Base-by-base conservation (phyloP, 1,284 basidiomycete species). In the Puccinia triticina region DNA sequence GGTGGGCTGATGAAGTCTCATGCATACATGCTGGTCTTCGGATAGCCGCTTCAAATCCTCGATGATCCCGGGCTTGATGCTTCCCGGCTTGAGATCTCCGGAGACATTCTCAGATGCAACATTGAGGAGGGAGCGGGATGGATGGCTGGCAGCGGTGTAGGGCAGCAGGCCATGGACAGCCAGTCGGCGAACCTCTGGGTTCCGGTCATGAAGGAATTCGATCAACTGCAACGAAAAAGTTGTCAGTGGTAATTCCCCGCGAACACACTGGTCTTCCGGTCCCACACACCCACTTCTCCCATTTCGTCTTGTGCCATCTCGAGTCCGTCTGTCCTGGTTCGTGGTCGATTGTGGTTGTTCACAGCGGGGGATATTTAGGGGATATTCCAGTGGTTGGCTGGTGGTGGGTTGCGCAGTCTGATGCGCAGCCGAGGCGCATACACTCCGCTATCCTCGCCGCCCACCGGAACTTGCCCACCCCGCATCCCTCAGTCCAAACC, bases 111-210 rank as follows among this genome's bases (percentile, higher is more conserved):
- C 91, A 61, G 5, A 61, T 61, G 29, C 21, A 5, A 57, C 91
- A 88, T 96, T 95, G 82, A 96, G 91, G 84, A 89, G 88, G 82
- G 78, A 61, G 1, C 94, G 89, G 86, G 93, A 87, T 0, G 92
- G 90, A 11, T 93, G 90, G 75, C 90, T 91, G 84, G 91, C 90
- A 4, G 91, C 89, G 32, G 94, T 95, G 84, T 95, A 93, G 0
- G 91, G 90, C 21, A 96, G 88, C 23, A 97, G 90, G 88, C 94
- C 94, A 76, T 91, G 90, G 16, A 98, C 90, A 0, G 96, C 94
- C 74, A 96, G 90, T 86, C 94, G 92, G 61, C 96, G 90, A 34
- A 93, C 95, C 86, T 94, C 91, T 0, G 93, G 93, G 85, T 96
- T 97, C 83, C 90, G 90, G 85, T 96, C 94, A 85, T 92, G 91